Conservation (phyloP, 495 filamentous ascomycete genomes). For the Neurospora sp. region DNA sequence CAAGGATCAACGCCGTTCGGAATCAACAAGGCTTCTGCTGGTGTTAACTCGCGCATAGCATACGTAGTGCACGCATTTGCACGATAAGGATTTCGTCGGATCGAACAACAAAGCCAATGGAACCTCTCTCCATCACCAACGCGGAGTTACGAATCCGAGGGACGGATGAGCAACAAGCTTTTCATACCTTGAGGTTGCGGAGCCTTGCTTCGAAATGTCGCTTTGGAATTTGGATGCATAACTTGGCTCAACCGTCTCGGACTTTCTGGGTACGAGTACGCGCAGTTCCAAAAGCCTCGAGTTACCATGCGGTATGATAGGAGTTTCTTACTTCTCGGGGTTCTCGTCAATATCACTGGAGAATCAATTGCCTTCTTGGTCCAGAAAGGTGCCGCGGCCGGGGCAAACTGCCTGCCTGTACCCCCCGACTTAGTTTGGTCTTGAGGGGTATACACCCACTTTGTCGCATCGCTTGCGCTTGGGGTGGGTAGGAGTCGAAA, state of each 20-base stretch:
- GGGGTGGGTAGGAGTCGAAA: neutral
- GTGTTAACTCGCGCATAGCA: neutral
- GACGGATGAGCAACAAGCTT: neutral
- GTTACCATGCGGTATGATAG: neutral
- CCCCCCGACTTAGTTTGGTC: neutral
- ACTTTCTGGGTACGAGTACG: neutral
- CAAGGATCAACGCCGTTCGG: neutral
- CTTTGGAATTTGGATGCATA: neutral
- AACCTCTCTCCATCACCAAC: neutral
- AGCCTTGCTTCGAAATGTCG: neutral
- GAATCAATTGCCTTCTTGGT: neutral
- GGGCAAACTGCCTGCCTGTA: neutral
- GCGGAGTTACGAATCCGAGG: neutral
- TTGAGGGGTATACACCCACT: neutral
- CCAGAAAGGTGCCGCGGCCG: neutral
- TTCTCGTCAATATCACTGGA: neutral
- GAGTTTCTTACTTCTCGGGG: neutral
- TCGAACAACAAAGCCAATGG: neutral
- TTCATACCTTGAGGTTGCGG: neutral
- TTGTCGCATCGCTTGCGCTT: neutral
- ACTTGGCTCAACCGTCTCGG: neutral
- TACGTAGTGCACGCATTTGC: neutral
- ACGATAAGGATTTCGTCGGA: neutral
- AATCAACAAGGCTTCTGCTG: neutral
- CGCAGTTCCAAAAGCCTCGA: neutral